phyloP scores from a whole-genome alignment of 148 eudicot genomes.

The Cornus controversa region DNA sequence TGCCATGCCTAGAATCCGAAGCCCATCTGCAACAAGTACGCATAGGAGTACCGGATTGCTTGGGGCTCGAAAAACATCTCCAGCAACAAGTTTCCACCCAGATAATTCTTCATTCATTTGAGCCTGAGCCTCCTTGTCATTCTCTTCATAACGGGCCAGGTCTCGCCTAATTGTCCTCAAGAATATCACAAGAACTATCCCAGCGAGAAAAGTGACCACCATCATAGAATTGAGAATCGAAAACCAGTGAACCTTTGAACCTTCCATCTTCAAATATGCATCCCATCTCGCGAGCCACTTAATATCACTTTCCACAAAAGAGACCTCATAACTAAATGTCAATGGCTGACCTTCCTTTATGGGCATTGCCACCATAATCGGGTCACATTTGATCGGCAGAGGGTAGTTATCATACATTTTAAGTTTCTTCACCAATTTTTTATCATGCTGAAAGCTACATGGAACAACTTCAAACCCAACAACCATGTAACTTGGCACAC shows the following conservation, averaged over 20 bases:
- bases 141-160: slow-evolving; percentile 15
- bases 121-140: slow-evolving; percentile 19
- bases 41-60: background rate
- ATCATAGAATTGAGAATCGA: slow-evolving; percentile 16
- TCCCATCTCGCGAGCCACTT: slow-evolving; percentile 15
- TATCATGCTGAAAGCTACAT: slow-evolving; percentile 15
- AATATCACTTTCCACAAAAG: slow-evolving; percentile 16
- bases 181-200: slow-evolving; percentile 14
- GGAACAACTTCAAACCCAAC: slow-evolving; percentile 17
- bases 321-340: slow-evolving; percentile 11
- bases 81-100: slow-evolving; percentile 19
- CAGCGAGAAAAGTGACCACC: slow-evolving; percentile 21
- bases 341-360: slow-evolving; percentile 8
- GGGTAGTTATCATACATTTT: background rate
- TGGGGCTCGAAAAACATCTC: slow-evolving; percentile 15
- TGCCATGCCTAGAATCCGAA: slow-evolving; percentile 18
- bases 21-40: slow-evolving; percentile 14
- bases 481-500: slow-evolving; percentile 2
- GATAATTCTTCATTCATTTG: slow-evolving; percentile 17
- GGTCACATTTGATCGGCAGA: slow-evolving; percentile 8
- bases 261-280: slow-evolving; percentile 17
- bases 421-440: background rate
- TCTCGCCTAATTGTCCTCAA: slow-evolving; percentile 14
- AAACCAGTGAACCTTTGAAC: slow-evolving; percentile 17
- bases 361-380: slow-evolving; percentile 6